Evolutionary conservation across 768 basidiomycete genomes (phyloP).

Genomic region (Sarcomyxa edulis): DNA sequence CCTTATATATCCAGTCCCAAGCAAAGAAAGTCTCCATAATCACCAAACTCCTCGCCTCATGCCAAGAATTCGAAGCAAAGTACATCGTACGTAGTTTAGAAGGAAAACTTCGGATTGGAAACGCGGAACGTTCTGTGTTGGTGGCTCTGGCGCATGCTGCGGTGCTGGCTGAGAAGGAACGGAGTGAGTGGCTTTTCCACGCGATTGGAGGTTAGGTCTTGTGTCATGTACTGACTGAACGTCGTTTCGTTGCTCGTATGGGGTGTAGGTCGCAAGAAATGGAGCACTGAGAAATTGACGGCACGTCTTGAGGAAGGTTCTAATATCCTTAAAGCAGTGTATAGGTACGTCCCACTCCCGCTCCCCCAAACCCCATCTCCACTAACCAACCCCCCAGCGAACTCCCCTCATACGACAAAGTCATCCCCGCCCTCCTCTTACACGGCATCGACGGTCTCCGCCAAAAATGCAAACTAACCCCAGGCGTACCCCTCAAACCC

Average conservation of each 20-base stretch:
- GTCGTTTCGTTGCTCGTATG: constrained; percentile 4
- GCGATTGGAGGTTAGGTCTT: too few relatives aligned
- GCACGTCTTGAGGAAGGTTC: constrained; percentile 72
- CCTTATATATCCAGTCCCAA: constrained; percentile 64
- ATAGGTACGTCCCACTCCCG: constrained; percentile 54
- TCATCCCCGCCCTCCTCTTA: constrained; percentile 85
- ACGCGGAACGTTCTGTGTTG: constrained; percentile 93
- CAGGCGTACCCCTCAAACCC: constrained; percentile 94
- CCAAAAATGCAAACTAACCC: constrained; percentile 83
- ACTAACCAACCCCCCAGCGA: constrained; percentile 48
- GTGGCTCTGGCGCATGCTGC: constrained; percentile 91
- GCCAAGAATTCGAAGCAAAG: constrained; percentile 89
- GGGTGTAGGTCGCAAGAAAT: constrained; percentile 65
- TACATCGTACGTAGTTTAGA: constrained; percentile 94
- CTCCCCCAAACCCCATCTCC: constrained; percentile 2
- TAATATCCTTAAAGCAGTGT: constrained; percentile 81
- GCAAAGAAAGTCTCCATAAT: constrained; percentile 93
- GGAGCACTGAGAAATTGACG: constrained; percentile 69
- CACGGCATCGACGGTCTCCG: constrained; percentile 67
- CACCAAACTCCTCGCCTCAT: constrained; percentile 89
- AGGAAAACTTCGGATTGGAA: constrained; percentile 95
- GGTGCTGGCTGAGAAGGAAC: constrained; percentile 75
- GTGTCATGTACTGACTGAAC: not conserved
- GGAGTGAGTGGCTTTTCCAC: constrained; percentile 28
- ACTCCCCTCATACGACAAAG: constrained; percentile 86